Percentiles rank a stretch among this genome's conserved stretches.
phyloP scores from a whole-genome alignment of 768 basidiomycete genomes.

The Tulasnella sp. region DNA sequence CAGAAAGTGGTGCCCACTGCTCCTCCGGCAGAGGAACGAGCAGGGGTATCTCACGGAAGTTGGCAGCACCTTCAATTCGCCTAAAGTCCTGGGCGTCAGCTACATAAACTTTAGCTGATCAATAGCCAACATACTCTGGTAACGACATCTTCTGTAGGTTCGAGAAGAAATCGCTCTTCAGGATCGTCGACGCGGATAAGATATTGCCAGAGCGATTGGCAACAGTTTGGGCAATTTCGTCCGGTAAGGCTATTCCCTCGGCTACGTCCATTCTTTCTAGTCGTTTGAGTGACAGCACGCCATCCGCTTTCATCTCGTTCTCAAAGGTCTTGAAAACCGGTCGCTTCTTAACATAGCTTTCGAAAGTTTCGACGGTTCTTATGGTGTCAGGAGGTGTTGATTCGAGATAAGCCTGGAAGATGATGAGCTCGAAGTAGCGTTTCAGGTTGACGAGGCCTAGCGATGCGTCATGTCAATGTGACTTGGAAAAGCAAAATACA shows the following conservation, averaged over 20 bases:
- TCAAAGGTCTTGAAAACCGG: constrained; percentile 98
- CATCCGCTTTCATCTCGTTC: constrained; percentile 79
- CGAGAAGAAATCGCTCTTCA: constrained; percentile 93
- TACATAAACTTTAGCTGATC: background rate
- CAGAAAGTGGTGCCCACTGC: constrained; percentile 9
- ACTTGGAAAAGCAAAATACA: background rate
- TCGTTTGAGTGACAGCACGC: constrained; percentile 73
- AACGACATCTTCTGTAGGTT: constrained; percentile 95
- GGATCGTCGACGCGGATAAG: constrained; percentile 83
- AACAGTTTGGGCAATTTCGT: constrained; percentile 86
- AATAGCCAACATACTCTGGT: constrained; percentile 62
- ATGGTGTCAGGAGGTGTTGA: constrained; percentile 77
- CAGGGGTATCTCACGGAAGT: constrained; percentile 80
- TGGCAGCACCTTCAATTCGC: constrained; percentile 90
- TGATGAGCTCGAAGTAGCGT: constrained; percentile 78
- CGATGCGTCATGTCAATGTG: background rate
- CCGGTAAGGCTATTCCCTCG: constrained; percentile 73
- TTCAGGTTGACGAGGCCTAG: constrained; percentile 74
- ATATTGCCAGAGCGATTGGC: constrained; percentile 78
- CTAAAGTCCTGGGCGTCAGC: constrained; percentile 29
- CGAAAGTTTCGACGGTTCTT: constrained; percentile 68
- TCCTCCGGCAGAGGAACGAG: constrained; percentile 30
- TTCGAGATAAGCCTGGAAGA: constrained; percentile 87
- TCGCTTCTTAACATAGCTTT: constrained; percentile 73
- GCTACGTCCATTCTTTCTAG: constrained; percentile 65